Evolutionary conservation across 2,329 filamentous ascomycete species (phyloP), one percentile per base, ranked within the genome.

Genomic region (Knufia petricola): DNA sequence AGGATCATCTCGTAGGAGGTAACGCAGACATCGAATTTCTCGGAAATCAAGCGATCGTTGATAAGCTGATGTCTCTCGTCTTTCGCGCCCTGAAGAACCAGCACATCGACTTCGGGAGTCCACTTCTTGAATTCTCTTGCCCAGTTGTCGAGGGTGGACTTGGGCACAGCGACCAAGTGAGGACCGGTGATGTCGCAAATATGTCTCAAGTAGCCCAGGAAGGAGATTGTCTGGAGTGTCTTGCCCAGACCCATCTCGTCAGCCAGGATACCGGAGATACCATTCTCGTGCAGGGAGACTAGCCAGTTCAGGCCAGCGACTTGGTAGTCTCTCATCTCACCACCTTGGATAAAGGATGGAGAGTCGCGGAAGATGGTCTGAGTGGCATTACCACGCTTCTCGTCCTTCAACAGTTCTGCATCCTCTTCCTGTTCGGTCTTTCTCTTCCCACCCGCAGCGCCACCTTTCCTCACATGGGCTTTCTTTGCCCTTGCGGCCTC

Each of bases 1-100:
- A 98, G 75, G 51, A 98, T 88, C 90, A 98, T 96, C 66, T 98
- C 92, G 69, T 98, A 98, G 65, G 89, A 95, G 12, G 92, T 98
- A 64, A 98, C 86, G 69, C 90, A 95, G 15, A 96, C 90, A 61
- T 98, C 92, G 59, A 98, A 98, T 57, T 94, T 87, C 65, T 95
- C 88, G 51, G 94, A 86, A 15, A 94, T 76, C n/a, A 98, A 75
- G 3, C 87, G 85, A 13, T 95, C 87, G 56, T 87, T 87, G 66
- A 98, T 96, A 47, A 98, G 75, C 41, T 80, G 74, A 54, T 88
- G 79, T 38, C 92, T 85, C 68, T 95, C 88, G 7, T 98, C 92
- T 66, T 98, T 98, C 54, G 85, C 85, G 55, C 92, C 92, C 64
- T 96, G 92, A 6, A 98, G 76, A 9, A 98, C 87, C 31, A 98